Base-by-base conservation (phyloP, 495 filamentous ascomycete species). In the Stereocaulon alpinum region DNA sequence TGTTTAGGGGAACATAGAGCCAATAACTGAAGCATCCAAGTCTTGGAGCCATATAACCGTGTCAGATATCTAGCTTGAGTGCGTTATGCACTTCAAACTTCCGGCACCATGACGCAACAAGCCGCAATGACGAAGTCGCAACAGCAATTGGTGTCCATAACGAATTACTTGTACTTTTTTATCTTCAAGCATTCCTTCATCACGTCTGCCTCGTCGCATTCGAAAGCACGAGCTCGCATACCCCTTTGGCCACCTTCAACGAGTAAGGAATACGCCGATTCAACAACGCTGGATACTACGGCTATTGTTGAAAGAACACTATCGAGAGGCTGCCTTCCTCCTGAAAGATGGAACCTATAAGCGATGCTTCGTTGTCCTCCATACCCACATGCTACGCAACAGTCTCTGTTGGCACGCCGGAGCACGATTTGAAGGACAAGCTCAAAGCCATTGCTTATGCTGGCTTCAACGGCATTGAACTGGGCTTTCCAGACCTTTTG, bases 401-500 rank as follows among this genome's bases (percentile, higher is more conserved):
- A 60, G 83, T 80, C 67, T 87, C 82, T 24, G 81, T 89, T 40
- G 82, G 80, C 52, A 72, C 74, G 64, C 70, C 73, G 3, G 64
- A 72, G 17, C 78, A 84, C 66, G 79, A 80, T 3, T 77, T 91
- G 22, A 80, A 77, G 3, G 66, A 77, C 45, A 88, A 86, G 64
- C 80, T 91, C 29, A 71, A 82, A 54, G 84, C 86, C 32, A 84
- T 91, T 56, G 72, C 78, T 40, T 66, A 70, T 17, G 85, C 87
- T 1, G 84, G 85, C 15, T 91, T 89, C 70, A 68, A 74, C 18
- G 84, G 76, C 17, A 85, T 91, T 54, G 88, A 92, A 65, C 79
- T 92, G 4, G 83, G 82, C 20, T 86, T 91, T 67, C 86, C 86
- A 0, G 86, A 91, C 61, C 79, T 92, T n/a, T 64, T 87, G 14